Base-by-base conservation (phyloP, 192 early-diverging fungal genomes). In the Dimargaris cristalligena region DNA sequence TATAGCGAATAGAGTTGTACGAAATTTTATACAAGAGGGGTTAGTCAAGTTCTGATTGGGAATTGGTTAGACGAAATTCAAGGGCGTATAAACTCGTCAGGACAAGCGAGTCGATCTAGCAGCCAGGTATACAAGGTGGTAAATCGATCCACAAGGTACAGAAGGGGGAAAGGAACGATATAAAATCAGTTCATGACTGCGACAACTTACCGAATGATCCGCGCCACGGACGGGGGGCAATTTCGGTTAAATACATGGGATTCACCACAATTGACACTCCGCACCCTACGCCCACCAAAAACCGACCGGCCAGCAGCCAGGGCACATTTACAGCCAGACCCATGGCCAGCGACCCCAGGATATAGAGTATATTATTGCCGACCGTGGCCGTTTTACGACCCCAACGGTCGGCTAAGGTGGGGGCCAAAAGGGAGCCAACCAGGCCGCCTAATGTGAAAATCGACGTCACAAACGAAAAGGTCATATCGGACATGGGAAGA, bases 171-270 rank as follows among this genome's bases (percentile, higher is more conserved):
- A n/a, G n/a, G n/a, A n/a, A n/a, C n/a, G 6, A 6, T 23, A 56
- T 3, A 23, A 56, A 3, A 3, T 22, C 6, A 11, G 20, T 47
- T 47, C 1, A 18, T 6, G 25, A 47, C 46, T 6, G 30, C 30
- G 2, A 29, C n/a, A n/a, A 44, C 44, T 55, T 75, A 65, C 81
- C 90, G 33, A 91, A 74, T 33, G 76, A 68, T 0, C 91, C 91
- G 8, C 88, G 73, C n/a, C 76, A 64, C 11, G 68, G 65, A 44
- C 77, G 66, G 1, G 91, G 86, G 4, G 83, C 75, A 22, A 84
- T 71, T 59, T 92, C 91, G 52, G 81, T 75, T 44, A 91, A 77
- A 68, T 89, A 92, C 49, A 81, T 80, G 1, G 92, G 88, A 6
- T 87, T 81, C 29, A 88, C 78, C 18, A 89, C 90, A 29, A 78